Evolutionary conservation across 768 basidiomycete genomes (phyloP), one percentile per base, ranked within the genome.

Genomic region (Mycena galopus): DNA sequence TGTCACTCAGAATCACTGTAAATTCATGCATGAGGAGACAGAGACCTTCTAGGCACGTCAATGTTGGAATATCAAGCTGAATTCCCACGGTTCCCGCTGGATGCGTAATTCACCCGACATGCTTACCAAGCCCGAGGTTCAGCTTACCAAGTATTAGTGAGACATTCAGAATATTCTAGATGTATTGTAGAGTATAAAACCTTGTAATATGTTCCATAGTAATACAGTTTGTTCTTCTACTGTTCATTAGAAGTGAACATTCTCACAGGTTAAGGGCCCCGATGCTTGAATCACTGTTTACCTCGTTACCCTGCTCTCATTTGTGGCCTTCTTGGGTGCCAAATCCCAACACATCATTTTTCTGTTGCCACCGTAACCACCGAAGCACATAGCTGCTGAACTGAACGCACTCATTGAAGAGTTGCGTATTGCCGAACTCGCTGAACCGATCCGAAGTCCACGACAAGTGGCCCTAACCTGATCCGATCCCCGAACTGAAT

Each of bases 261-360:
- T 50, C n/a, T 23, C 3, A 50, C 11, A 50, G 47, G 47, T 50
- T 50, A 50, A n/a, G 32, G 56, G 27, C 53, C 53, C 53, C 19
- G 29, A 17, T 29, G 25, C 53, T 30, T 7, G 53, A 55, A 55
- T 29, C 53, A 30, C 53, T 55, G 53, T 16, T 55, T 29, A 7
- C 2, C 29, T 55, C 12, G 29, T 30, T 55, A 55, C 27, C 53
- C 7, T 29, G 53, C n/a, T n/a, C n/a, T n/a, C n/a, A n/a, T n/a
- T n/a, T n/a, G n/a, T n/a, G n/a, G n/a, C n/a, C n/a, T n/a, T 29
- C 30, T 55, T 55, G 53, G 53, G 53, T 55, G 53, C 53, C 53
- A 16, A 55, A 55, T 30, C 53, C 53, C 53, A 55, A 55, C 53
- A 12, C 53, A 29, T 55, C 53, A 29, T 55, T 55, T 30, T 35